phyloP scores from a whole-genome alignment of 345 rosid genomes.

The Gossypium thurberi region DNA sequence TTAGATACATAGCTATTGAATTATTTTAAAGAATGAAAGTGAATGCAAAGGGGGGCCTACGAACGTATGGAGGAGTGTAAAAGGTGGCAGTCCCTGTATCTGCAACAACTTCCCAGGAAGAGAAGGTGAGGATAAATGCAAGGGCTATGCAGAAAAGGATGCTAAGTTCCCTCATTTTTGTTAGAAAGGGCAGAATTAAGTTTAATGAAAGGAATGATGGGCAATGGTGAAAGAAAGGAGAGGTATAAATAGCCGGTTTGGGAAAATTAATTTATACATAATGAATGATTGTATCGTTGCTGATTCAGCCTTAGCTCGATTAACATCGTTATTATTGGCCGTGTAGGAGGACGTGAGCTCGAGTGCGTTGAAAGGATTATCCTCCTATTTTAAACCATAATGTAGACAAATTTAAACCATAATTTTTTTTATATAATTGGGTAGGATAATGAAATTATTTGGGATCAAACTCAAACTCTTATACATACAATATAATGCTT shows the following conservation, averaged over 20 bases:
- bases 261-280: neutral
- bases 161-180: neutral
- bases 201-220: neutral
- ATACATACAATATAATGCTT: too few species aligned
- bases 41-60: slow-evolving; percentile 1
- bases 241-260: neutral
- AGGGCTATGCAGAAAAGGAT: neutral
- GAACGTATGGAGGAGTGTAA: slow-evolving; percentile 16
- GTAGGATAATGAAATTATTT: too few species aligned
- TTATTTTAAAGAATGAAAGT: neutral
- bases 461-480: too few species aligned
- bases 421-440: too few species aligned
- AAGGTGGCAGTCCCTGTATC: slow-evolving; percentile 16
- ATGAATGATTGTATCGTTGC: too few species aligned
- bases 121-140: neutral
- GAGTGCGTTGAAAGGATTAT: too few species aligned
- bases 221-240: neutral
- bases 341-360: accelerated
- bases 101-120: slow-evolving; percentile 2
- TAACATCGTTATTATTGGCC: too few species aligned
- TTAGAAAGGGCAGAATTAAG: neutral
- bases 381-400: too few species aligned
- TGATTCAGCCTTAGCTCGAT: too few species aligned
- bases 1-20: neutral
- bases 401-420: too few species aligned